Conservation (phyloP, 2,329 filamentous ascomycete genomes). For the Lachnellula suecica region DNA sequence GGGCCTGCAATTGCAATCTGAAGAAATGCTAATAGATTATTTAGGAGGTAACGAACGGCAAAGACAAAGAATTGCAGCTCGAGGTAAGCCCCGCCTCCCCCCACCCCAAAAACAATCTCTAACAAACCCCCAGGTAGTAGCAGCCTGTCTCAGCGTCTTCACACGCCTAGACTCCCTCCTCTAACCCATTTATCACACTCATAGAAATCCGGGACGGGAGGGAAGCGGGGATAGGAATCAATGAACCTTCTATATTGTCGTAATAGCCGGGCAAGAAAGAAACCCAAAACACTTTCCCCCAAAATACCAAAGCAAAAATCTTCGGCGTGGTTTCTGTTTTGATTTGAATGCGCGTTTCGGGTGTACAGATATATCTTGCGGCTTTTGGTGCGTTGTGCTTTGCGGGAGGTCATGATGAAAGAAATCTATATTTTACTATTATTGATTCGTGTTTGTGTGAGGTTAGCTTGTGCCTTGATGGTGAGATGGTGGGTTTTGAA, state of each 20-base stretch:
- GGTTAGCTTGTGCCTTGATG: too few relatives aligned
- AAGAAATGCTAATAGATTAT: conserved; percentile 4
- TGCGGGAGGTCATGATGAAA: not conserved
- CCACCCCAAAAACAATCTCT: not conserved
- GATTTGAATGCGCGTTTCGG: conserved; percentile 1
- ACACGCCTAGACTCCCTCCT: conserved; percentile 95
- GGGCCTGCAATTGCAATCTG: conserved; percentile 6
- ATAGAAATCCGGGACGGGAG: not conserved
- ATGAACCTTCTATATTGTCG: conserved; percentile 25
- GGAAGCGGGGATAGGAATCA: not conserved
- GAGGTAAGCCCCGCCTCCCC: conserved; percentile 65
- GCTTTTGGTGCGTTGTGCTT: conserved; percentile 1
- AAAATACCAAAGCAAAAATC: not conserved
- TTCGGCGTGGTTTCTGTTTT: conserved; percentile 1
- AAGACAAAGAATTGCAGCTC: conserved; percentile 93
- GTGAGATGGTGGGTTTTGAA: too few relatives aligned
- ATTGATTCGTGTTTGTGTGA: too few relatives aligned
- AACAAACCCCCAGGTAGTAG: conserved; percentile 58
- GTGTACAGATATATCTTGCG: conserved; percentile 17
- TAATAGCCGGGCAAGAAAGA: conserved; percentile 21
- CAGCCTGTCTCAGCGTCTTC: conserved; percentile 95
- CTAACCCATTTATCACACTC: conserved; percentile 41
- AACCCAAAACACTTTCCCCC: not conserved
- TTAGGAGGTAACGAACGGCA: conserved; percentile 76
- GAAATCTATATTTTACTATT: not conserved